phyloP scores from a whole-genome alignment of 2,329 filamentous ascomycete species.

The Colletotrichum somersetense region DNA sequence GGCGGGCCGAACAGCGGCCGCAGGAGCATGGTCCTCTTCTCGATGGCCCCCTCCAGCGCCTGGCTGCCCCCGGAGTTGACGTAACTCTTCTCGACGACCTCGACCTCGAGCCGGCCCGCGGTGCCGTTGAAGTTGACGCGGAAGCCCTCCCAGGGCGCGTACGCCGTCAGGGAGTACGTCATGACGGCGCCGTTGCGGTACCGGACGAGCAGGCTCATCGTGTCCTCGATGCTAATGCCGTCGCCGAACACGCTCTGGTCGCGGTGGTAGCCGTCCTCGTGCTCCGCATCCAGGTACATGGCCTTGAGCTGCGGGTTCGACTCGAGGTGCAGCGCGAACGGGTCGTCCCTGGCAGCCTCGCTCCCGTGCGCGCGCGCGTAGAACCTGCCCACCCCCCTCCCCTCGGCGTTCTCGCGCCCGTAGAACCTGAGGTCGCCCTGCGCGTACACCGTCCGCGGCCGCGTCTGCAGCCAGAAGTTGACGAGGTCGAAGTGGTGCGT shows the following conservation, averaged over 20 bases:
- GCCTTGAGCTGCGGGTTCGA: constrained; percentile 66
- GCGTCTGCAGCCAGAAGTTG: constrained; percentile 62
- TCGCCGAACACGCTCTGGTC: constrained; percentile 74
- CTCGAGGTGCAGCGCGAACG: constrained; percentile 70
- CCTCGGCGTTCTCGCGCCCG: constrained; percentile 63
- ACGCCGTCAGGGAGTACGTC: constrained; percentile 71
- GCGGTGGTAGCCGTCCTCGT: constrained; percentile 72
- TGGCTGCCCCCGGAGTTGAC: constrained; percentile 72
- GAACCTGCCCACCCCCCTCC: constrained; percentile 60
- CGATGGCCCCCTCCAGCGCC: constrained; percentile 65
- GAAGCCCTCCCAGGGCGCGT: constrained; percentile 73
- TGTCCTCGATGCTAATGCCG: constrained; percentile 74
- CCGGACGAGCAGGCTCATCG: constrained; percentile 70
- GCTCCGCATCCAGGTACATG: constrained; percentile 72
- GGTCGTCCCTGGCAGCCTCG: constrained; percentile 64
- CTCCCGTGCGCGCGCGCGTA: constrained; percentile 65
- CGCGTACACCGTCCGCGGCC: constrained; percentile 59
- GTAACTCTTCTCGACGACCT: constrained; percentile 73
- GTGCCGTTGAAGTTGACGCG: constrained; percentile 70
- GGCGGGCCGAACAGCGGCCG: constrained; percentile 69
- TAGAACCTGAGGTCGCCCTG: constrained; percentile 63
- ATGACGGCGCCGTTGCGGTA: constrained; percentile 69
- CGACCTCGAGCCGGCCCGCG: constrained; percentile 69
- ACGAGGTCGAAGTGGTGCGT: constrained; percentile 66
- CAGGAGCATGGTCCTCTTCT: constrained; percentile 62